A percentile compares a stretch with the other conserved stretches of the same genome.
Conservation (phyloP, 75 land plant species). For the Adiantum capillusveneris region DNA sequence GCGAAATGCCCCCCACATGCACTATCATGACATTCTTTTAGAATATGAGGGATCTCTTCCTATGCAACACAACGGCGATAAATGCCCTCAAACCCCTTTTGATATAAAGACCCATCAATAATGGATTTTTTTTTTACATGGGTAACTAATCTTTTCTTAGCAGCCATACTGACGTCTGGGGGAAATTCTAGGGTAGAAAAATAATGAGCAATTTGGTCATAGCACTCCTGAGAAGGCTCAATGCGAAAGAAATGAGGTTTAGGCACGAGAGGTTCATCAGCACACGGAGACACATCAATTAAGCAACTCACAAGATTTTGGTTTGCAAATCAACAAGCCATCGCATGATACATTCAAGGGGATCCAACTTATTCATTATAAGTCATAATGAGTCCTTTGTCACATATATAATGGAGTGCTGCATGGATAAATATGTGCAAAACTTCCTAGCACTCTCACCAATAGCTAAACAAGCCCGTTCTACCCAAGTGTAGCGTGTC, state of each 20-base stretch:
- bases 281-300: too few species aligned
- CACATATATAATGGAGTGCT: background rate
- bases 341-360: background rate
- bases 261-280: too few species aligned
- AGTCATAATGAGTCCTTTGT: background rate
- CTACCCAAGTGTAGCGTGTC: conserved; percentile 6
- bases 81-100: conserved; percentile 5
- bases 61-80: conserved; percentile 1
- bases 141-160: too few species aligned
- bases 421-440: background rate
- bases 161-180: too few species aligned
- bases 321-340: conserved; percentile 1
- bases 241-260: too few species aligned
- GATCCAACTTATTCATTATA: conserved; percentile 3
- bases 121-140: background rate
- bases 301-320: too few species aligned
- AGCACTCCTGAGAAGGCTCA: too few species aligned
- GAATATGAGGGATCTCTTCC: background rate
- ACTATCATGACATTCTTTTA: conserved; percentile 5
- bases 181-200: too few species aligned
- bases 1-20: conserved; percentile 1
- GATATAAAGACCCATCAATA: background rate
- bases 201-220: too few species aligned
- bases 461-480: conserved; percentile 4
- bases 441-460: conserved; percentile 1